A percentile compares a stretch with the other conserved stretches of the same genome.
Evolutionary conservation across 1,139 yeast genomes (phyloP).

Genomic region (Hanseniaspora gamundiae): DNA sequence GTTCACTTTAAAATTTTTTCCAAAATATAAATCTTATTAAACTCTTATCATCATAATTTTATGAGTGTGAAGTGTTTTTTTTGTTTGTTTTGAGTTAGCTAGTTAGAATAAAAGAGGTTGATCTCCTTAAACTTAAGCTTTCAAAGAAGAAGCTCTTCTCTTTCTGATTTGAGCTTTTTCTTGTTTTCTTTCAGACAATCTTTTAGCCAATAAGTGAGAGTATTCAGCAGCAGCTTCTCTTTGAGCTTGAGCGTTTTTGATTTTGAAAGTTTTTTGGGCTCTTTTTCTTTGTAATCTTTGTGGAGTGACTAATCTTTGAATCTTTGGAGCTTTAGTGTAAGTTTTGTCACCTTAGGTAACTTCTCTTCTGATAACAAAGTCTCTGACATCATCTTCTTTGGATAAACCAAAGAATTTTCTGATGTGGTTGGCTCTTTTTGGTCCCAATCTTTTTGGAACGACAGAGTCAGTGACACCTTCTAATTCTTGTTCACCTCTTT

Average conservation of each 20-base stretch:
- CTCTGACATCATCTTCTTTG: slow-evolving; percentile 92
- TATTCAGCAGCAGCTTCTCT: slow-evolving; percentile 99
- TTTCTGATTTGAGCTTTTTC: slow-evolving; percentile 95
- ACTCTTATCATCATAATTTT: no score
- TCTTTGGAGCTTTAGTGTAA: slow-evolving; percentile 99
- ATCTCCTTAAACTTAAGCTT: slow-evolving; percentile 40
- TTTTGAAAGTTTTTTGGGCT: slow-evolving; percentile 86
- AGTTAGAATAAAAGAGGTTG: not conserved
- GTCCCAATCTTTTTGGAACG: slow-evolving; percentile 98
- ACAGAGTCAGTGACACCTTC: slow-evolving; percentile 92
- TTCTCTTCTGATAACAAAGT: slow-evolving; percentile 98
- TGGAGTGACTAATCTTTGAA: slow-evolving; percentile 99
- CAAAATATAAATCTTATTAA: no score
- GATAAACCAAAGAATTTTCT: slow-evolving; percentile 98
- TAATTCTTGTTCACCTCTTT: slow-evolving; percentile 94
- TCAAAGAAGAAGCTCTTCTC: slow-evolving; percentile 99
- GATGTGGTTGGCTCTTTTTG: slow-evolving; percentile 99
- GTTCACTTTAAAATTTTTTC: no score
- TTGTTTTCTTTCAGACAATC: slow-evolving; percentile 97
- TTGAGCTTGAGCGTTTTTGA: slow-evolving; percentile 95
- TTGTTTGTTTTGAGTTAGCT: not conserved
- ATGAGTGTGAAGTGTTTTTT: not conserved
- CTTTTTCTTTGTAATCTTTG: slow-evolving; percentile 99
- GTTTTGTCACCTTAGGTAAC: slow-evolving; percentile 96
- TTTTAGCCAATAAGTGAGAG: slow-evolving; percentile 97